A percentile compares a stretch with the other conserved stretches of the same genome.
These are phyloP conservation scores for Volutella citrinella DNA, from an alignment of 2,329 filamentous ascomycete genomes.

Conservation along the genomic window DNA sequence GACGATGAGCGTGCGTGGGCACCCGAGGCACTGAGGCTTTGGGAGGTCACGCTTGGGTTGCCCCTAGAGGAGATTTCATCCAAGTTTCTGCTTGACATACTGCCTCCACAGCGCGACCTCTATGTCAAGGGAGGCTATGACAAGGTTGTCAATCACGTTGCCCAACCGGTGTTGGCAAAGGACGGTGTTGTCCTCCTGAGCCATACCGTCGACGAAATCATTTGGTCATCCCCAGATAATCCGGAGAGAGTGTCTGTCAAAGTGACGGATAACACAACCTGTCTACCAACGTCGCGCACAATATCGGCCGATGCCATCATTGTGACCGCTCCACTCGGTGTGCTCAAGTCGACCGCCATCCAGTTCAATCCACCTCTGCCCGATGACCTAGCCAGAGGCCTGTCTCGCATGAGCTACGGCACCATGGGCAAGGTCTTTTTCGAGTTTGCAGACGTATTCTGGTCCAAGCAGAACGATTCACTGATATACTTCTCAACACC, in stretches of 20 bases:
- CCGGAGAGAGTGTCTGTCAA: no score
- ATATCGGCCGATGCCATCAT: conserved; percentile 6
- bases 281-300: no score
- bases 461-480: conserved; percentile 10
- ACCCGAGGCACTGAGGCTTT: conserved; percentile 6
- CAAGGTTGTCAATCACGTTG: conserved; percentile 9
- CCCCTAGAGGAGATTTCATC: no score
- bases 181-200: conserved; percentile 5
- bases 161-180: conserved; percentile 10
- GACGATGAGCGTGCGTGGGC: conserved; percentile 10
- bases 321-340: conserved; percentile 7
- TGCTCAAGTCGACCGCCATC: conserved; percentile 4
- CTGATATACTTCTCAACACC: conserved; percentile 10
- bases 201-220: no score
- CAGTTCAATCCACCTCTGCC: conserved; percentile 5
- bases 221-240: no score
- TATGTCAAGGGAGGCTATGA: conserved; percentile 9
- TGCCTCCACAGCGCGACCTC: conserved; percentile 9
- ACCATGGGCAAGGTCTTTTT: conserved; percentile 11
- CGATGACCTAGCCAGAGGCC: conserved; percentile 3
- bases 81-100: no score
- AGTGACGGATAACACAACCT: no score
- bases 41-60: no score
- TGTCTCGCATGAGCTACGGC: conserved; percentile 6
- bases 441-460: conserved; percentile 10